Conservation (phyloP, 352 stramenopile genomes). For the Saprolegnia parasitica region DNA sequence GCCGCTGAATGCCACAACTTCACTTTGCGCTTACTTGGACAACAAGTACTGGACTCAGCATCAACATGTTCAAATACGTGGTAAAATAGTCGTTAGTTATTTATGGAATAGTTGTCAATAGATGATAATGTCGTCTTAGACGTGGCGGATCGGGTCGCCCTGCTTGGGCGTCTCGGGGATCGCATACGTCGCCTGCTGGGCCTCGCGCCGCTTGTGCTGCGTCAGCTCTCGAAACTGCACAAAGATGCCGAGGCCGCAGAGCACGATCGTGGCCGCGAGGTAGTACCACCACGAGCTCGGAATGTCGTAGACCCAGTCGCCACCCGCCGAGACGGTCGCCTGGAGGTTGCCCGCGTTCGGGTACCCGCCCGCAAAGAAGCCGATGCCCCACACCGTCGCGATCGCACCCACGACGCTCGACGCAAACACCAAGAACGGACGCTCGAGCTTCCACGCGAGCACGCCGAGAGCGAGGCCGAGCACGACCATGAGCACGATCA, state of each 20-base stretch:
- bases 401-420: conserved; percentile 53
- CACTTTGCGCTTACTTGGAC: too few species aligned
- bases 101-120: too few species aligned
- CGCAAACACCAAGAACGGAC: conserved; percentile 46
- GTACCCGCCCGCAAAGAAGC: conserved; percentile 61
- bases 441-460: conserved; percentile 49
- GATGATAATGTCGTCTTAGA: conserved; percentile 2
- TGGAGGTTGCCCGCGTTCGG: conserved; percentile 49
- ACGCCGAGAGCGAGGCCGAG: conserved; percentile 40
- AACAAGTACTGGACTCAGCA: too few species aligned
- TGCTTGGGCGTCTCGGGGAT: neutral
- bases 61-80: too few species aligned
- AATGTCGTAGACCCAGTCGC: conserved; percentile 44
- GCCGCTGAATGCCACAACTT: too few species aligned
- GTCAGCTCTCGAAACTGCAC: conserved; percentile 38
- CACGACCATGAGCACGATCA: conserved; percentile 43
- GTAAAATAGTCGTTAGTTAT: too few species aligned
- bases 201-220: neutral
- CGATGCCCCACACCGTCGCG: conserved; percentile 48
- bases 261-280: conserved; percentile 39
- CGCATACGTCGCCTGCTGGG: neutral
- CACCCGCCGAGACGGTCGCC: conserved; percentile 9
- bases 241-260: conserved; percentile 41
- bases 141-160: neutral
- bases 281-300: conserved; percentile 55